Percentiles rank a stretch among this genome's conserved stretches.
Evolutionary conservation across 345 rosid genomes (phyloP).

Genomic region (Odontarrhena argentea): DNA sequence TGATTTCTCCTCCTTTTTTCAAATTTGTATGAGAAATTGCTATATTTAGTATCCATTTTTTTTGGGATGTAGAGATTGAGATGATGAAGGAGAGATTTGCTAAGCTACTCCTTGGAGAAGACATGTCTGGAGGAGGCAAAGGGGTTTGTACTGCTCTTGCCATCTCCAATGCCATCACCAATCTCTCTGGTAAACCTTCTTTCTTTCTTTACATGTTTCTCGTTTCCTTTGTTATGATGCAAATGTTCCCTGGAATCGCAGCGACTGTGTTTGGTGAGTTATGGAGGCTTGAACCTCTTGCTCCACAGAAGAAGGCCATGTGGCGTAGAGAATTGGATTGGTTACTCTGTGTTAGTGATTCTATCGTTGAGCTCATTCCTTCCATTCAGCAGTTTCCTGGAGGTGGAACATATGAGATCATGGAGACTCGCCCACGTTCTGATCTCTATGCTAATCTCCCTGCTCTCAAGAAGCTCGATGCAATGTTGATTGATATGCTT

Average conservation of each 20-base stretch:
- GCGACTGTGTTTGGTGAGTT: slow-evolving; percentile 95
- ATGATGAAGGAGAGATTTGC: slow-evolving; percentile 99
- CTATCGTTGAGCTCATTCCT: slow-evolving; percentile 95
- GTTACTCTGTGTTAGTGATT: slow-evolving; percentile 90
- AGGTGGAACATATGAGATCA: slow-evolving; percentile 90
- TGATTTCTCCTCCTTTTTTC: background rate
- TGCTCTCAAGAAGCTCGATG: slow-evolving; percentile 96
- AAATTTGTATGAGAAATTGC: background rate
- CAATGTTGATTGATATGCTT: slow-evolving; percentile 78
- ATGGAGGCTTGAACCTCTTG: slow-evolving; percentile 95
- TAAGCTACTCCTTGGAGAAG: slow-evolving; percentile 94
- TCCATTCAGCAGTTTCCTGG: slow-evolving; percentile 89
- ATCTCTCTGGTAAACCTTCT: slow-evolving; percentile 67
- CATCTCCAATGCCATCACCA: slow-evolving; percentile 96
- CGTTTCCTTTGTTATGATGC: background rate
- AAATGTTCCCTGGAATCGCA: slow-evolving; percentile 32
- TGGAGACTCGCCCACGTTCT: slow-evolving; percentile 84
- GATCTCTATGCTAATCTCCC: slow-evolving; percentile 91
- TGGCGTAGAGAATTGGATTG: slow-evolving; percentile 98
- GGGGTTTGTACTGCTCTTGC: slow-evolving; percentile 99
- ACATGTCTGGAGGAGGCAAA: slow-evolving; percentile 99
- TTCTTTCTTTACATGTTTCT: background rate
- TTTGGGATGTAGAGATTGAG: slow-evolving; percentile 59
- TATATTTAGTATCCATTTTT: background rate
- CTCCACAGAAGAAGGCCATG: slow-evolving; percentile 79